These are phyloP conservation scores for Poterioochromonas sp. DNA, from an alignment of 352 stramenopile species.

Conservation along the genomic window DNA sequence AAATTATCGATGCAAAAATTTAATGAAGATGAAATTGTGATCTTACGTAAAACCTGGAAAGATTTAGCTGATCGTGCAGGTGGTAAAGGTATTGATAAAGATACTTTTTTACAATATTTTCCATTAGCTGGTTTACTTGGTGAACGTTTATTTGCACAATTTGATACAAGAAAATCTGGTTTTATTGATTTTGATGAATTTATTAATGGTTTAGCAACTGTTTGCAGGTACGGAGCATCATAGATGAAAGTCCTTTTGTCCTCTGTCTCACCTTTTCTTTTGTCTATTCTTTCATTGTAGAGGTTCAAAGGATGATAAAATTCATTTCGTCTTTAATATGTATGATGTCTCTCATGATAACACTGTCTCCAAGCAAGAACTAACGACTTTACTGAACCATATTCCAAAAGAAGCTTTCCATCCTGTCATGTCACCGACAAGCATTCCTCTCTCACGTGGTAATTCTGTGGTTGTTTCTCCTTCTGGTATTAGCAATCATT, in stretches of 20 bases:
- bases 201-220: constrained; percentile 69
- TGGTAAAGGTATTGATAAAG: constrained; percentile 65
- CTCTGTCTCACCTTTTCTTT: not conserved
- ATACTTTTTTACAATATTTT: constrained; percentile 85
- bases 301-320: constrained; percentile 72
- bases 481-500: not conserved
- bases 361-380: constrained; percentile 50
- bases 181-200: constrained; percentile 81
- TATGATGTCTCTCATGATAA: constrained; percentile 61
- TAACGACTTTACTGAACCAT: constrained; percentile 64
- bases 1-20: constrained; percentile 3
- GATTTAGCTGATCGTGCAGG: constrained; percentile 43
- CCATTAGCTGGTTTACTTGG: constrained; percentile 73
- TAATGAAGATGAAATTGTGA: constrained; percentile 14
- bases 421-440: not conserved
- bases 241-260: too few species aligned
- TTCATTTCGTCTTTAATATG: constrained; percentile 82
- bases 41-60: constrained; percentile 20
- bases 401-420: not conserved
- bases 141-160: constrained; percentile 77
- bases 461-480: not conserved
- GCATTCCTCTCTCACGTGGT: not conserved
- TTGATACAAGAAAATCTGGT: constrained; percentile 74
- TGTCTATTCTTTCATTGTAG: constrained; percentile 37
- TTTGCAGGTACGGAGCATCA: constrained; percentile 41